Base-by-base conservation (phyloP, 2,329 filamentous ascomycete genomes). In the Zymoseptoria tritici region DNA sequence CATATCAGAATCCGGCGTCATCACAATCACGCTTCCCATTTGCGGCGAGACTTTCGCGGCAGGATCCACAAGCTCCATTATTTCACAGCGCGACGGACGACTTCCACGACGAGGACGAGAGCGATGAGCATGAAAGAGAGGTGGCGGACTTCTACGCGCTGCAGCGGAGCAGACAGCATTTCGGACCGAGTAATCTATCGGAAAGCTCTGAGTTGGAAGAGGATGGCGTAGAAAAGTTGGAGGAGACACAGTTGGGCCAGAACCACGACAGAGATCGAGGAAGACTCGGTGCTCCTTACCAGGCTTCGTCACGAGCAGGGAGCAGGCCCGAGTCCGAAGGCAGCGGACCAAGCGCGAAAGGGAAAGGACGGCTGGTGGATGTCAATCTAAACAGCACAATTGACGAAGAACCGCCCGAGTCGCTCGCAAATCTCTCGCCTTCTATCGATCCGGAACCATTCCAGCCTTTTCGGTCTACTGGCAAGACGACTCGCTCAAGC, bases 131-230 rank as follows among this genome's bases (percentile, higher is more conserved):
- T 51, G 90, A 95, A 68, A 81, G 91, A 57, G 93, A 97, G 71
- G 90, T 93, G 36, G 91, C 91, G n/a, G 94, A 97, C 75, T 86
- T 94, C 66, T 95, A 92, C 75, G 93, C 93, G 5, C 79, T 99
- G 59, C 92, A 97, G 74, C 84, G 88, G 67, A 97, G 93, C 65
- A 84, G 94, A 67, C 84, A 92, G 53, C 90, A 96, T 60, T 93
- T 97, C 71, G 90, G 91, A 13, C 86, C 87, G 13, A 91, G 89
- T 74, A 85, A 89, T 67, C 77, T 97, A 55, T 90, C 89, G 46
- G 91, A 96, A 66, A 96, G 91, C 63, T 87, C 88, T 2, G 92
- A 95, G 67, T 85, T 88, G 2, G 91, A 94, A 55, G 85, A 88
- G 50, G 87, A 85, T 61, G 75, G 72, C 3, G 72, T 77, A 24